Evolutionary conservation across 2,329 filamentous ascomycete genomes (phyloP), one percentile per base, ranked within the genome.

Genomic region (Xylariaceae sp.): DNA sequence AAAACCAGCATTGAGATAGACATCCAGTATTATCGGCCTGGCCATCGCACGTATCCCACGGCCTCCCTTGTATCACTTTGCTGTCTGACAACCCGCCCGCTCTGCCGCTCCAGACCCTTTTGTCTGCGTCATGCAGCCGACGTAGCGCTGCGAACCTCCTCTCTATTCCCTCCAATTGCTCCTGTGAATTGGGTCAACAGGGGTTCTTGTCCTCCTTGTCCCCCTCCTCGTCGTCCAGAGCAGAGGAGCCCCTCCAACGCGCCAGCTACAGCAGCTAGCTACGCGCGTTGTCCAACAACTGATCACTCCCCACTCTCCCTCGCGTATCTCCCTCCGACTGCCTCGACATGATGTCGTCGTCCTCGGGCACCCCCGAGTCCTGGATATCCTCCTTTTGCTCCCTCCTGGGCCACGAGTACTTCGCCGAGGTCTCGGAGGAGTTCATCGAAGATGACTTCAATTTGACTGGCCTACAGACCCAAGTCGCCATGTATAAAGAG

Each of bases 391-490:
- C 91, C 51, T 99, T 96, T 71, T 99, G 94, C 76, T 90, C 89
- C 36, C 78, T 97, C 41, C 81, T 97, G 53, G 94, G 94, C 54
- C 94, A 99, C 69, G 94, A 99, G 71, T 99, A 97, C 75, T 99
- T 99, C 71, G 94, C 94, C 55, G 94, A 99, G 75, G 92, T 99
- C 44, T 94, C 90, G 41, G 94, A 99, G 73, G 94, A 99, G 66
- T 99, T 99, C 64, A 97, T 99, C 66, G 94, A 99, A 71, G 94
- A 99, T 83, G 94, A 99, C 71, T 99, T 99, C 78, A 99, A 99
- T 71, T 78, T 99, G 58, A 99, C 94, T 1, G 94, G 94, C 44
- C 77, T 99, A 63, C 90, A 96, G 71, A 88, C 86, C 52, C 92
- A 97, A 73, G 94, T 99, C 45, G 87, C 90, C 57, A 96, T 96